Evolutionary conservation across 1,284 basidiomycete species (phyloP).

Genomic region (Cutaneotrichosporon dermatis): DNA sequence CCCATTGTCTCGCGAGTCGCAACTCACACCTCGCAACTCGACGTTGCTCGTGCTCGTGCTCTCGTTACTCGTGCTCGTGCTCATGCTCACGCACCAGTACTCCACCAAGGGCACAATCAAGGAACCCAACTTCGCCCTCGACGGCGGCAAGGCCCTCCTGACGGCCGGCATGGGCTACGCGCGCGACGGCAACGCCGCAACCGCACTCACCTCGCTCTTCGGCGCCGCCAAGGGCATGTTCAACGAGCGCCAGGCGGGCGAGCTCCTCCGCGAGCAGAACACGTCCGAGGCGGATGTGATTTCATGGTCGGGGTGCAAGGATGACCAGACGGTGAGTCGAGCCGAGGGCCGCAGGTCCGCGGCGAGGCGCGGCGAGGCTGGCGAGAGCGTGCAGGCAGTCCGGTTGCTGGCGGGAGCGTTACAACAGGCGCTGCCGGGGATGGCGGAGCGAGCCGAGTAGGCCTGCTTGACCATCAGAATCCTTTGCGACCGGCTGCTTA

Average conservation of each 20-base stretch:
- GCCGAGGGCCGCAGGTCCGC: not conserved
- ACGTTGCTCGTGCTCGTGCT: too few relatives aligned
- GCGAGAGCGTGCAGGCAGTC: too few relatives aligned
- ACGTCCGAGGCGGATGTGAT: constrained; percentile 72
- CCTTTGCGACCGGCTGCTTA: too few relatives aligned
- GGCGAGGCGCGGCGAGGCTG: not conserved
- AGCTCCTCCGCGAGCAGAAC: constrained; percentile 48
- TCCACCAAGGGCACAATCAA: constrained; percentile 91
- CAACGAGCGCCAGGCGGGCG: constrained; percentile 29
- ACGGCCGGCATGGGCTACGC: constrained; percentile 45
- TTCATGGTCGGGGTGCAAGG: constrained; percentile 82
- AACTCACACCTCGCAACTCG: too few relatives aligned
- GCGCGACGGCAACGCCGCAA: constrained; percentile 65
- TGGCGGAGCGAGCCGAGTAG: too few relatives aligned
- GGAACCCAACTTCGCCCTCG: constrained; percentile 76
- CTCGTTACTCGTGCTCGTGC: too few relatives aligned
- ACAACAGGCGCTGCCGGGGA: too few relatives aligned
- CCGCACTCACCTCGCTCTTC: constrained; percentile 57
- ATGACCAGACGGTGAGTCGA: constrained; percentile 64
- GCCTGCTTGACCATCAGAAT: too few relatives aligned
- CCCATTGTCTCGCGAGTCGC: too few relatives aligned
- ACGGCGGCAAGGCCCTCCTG: constrained; percentile 70
- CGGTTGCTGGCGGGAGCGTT: too few relatives aligned
- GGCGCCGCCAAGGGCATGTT: constrained; percentile 22
- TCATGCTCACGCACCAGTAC: constrained; percentile 52